Base-by-base conservation (phyloP, 495 filamentous ascomycete genomes). In the Penicillium maclennaniae region DNA sequence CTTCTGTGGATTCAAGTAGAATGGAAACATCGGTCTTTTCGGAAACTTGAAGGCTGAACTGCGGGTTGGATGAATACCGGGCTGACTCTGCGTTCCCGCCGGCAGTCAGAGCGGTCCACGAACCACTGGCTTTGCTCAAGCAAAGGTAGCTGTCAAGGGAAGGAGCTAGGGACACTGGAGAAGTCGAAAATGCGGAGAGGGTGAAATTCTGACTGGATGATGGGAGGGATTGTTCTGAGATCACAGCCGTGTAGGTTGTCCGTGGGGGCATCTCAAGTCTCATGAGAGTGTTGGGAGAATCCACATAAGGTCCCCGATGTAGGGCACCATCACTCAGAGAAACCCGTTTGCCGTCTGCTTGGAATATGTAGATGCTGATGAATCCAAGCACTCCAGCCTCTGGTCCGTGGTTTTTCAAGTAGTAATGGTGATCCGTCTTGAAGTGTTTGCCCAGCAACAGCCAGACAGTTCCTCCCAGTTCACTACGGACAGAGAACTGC, bases 201-300 rank as follows among this genome's bases (percentile, higher is more conserved):
- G 92, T 93, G 69, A 97, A 96, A 41, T 81, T 83, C 62, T 93
- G 87, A 43, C 69, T 77, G 5, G 78, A 69, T 3, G 83, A 70
- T 5, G 87, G 84, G 7, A 97, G 75, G 15, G 84, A 83, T 65
- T 93, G 83, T 61, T 95, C 83, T 9, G 88, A 84, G 31, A 91
- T 78, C 20, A 92, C 91, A 17, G 89, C 70, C 0, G 92, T 97
- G 62, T 91, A 92, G 1, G 77, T 73, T 19, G 75, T 73, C 21
- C 70, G 62, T 17, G 82, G 63, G 21, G 79, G 67, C 54, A 88
- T 77, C 9, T 88, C 83, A 38, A 95, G 78, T 49, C 85, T 83
- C 27, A 93, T 84, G 14, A 97, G 82, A 10, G 87, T 95, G 65
- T 97, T 95, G 12, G 92, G 91, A 2, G 91, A 92, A 66, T 96